Percentiles rank a stretch among this genome's conserved stretches.
Evolutionary conservation across 2,329 filamentous ascomycete species (phyloP).

Genomic region (Ascochyta clinopodiicola): DNA sequence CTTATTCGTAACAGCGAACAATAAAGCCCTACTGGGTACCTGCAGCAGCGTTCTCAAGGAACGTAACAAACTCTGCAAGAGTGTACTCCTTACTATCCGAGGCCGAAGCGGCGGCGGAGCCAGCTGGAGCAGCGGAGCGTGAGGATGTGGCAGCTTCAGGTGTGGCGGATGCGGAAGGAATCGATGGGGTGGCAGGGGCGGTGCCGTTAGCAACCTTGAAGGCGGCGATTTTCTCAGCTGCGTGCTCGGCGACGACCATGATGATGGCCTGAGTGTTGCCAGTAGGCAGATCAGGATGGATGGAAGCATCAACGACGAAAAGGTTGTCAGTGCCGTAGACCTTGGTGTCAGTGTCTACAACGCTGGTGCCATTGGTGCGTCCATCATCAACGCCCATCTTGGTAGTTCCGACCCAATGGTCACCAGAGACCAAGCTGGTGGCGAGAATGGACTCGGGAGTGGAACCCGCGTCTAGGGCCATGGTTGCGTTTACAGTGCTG

Average conservation of each 20-base stretch:
- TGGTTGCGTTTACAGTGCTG: constrained; percentile 11
- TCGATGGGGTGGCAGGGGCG: constrained; percentile 52
- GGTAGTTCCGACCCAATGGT: constrained; percentile 16
- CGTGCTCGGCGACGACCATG: constrained; percentile 70
- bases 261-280: constrained; percentile 72
- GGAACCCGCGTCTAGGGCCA: constrained; percentile 7
- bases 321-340: constrained; percentile 54
- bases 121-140: neutral
- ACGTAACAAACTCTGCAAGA: constrained; percentile 12
- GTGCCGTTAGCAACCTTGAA: constrained; percentile 30
- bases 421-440: constrained; percentile 9
- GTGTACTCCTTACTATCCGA: constrained; percentile 5
- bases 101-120: neutral
- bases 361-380: constrained; percentile 34
- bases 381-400: constrained; percentile 39
- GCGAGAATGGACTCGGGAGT: constrained; percentile 12
- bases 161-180: constrained; percentile 11
- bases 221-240: constrained; percentile 60
- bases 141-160: constrained; percentile 2
- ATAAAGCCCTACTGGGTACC: neutral
- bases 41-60: constrained; percentile 8
- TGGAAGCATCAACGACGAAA: constrained; percentile 54
- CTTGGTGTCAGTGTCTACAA: constrained; percentile 47
- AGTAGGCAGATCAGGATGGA: constrained; percentile 70
- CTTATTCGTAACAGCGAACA: too few species aligned